These are phyloP conservation scores for Cydonia oblonga DNA, from an alignment of 331 rosid species.

Conservation along the genomic window DNA sequence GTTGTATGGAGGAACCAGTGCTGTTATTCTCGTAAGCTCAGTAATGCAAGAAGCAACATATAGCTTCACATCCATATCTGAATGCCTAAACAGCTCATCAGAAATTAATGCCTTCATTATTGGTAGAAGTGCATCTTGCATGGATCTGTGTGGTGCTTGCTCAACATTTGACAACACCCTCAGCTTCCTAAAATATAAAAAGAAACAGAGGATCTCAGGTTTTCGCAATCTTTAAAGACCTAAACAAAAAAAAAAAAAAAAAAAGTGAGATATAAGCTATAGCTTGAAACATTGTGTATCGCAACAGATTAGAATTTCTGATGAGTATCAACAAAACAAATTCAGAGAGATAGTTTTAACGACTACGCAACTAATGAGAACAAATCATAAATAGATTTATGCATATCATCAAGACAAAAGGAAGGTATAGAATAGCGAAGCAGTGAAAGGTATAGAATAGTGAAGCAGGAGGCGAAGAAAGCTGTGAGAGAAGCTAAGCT, in stretches of 20 bases:
- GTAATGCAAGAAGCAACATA: conserved; percentile 46
- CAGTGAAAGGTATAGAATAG: no score
- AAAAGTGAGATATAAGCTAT: background rate
- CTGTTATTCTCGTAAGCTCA: conserved; percentile 54
- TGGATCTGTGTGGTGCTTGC: conserved; percentile 28
- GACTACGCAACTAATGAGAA: no score
- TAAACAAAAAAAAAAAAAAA: background rate
- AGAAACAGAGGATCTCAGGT: conserved; percentile 6
- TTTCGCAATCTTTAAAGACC: background rate
- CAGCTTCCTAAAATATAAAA: conserved; percentile 32
- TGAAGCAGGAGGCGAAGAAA: no score
- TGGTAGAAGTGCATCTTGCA: conserved; percentile 41
- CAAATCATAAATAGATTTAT: no score
- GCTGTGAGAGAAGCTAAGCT: no score
- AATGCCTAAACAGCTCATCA: conserved; percentile 28
- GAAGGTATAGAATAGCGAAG: no score
- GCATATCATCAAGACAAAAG: no score
- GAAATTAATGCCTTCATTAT: conserved; percentile 45
- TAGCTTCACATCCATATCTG: conserved; percentile 33
- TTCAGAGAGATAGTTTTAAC: no score
- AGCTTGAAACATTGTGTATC: no score
- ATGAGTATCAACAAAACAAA: no score
- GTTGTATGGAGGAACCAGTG: conserved; percentile 50
- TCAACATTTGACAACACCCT: conserved; percentile 27
- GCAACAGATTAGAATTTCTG: no score